phyloP scores from a whole-genome alignment of 192 early-diverging fungal species.

The Entomortierella beljakovae region DNA sequence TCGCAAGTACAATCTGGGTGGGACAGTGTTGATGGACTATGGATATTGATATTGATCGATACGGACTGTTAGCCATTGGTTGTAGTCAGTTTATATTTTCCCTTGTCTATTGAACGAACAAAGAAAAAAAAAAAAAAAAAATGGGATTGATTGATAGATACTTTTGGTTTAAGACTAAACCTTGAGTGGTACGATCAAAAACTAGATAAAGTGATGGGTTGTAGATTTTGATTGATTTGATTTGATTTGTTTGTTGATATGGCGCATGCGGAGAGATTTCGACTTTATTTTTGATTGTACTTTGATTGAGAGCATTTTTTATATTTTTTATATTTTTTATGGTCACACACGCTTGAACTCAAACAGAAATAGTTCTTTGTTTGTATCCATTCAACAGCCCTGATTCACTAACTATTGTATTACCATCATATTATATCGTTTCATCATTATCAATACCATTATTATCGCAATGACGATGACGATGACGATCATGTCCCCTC shows the following conservation, averaged over 20 bases:
- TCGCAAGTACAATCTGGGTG: no score
- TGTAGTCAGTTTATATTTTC: no score
- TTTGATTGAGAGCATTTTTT: constrained; percentile 2
- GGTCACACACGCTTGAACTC: constrained; percentile 31
- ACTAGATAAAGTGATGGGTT: no score
- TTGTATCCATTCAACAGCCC: background rate
- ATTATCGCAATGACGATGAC: no score
- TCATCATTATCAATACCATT: background rate
- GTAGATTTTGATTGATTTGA: constrained; percentile 14
- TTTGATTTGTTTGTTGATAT: background rate
- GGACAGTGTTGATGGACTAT: no score
- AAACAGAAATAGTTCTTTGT: background rate
- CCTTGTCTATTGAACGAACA: background rate
- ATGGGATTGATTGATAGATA: background rate
- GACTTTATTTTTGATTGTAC: constrained; percentile 18
- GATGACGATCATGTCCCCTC: no score
- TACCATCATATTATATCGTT: background rate
- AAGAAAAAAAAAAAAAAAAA: background rate
- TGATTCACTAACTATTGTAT: no score
- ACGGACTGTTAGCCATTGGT: no score
- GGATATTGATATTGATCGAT: no score
- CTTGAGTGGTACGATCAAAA: no score
- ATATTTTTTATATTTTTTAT: background rate
- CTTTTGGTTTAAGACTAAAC: no score
- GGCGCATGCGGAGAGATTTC: background rate